These are phyloP conservation scores for Phialocephala subalpina DNA, from an alignment of 2,329 filamentous ascomycete genomes.

Conservation along the genomic window DNA sequence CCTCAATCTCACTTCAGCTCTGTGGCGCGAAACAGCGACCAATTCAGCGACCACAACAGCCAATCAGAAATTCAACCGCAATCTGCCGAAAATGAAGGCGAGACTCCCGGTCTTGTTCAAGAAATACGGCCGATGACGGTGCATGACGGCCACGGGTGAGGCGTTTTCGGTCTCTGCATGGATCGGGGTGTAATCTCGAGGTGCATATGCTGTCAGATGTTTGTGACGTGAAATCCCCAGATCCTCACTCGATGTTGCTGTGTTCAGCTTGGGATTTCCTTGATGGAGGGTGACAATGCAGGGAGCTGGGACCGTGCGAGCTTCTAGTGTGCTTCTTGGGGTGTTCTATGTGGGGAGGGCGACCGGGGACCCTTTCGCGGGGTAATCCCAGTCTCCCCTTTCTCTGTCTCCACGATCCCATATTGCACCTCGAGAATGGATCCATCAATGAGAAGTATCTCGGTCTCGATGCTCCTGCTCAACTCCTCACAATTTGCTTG, in stretches of 20 bases:
- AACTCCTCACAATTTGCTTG: neutral
- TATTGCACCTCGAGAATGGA: neutral
- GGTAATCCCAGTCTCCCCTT: neutral
- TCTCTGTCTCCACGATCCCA: neutral
- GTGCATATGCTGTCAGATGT: neutral
- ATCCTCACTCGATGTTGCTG: neutral
- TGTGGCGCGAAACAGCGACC: neutral
- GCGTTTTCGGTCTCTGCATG: slow-evolving; percentile 3
- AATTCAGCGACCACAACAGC: neutral
- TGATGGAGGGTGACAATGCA: neutral
- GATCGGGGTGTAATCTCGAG: no score
- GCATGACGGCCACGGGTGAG: neutral
- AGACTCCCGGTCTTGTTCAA: neutral
- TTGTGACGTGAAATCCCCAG: neutral
- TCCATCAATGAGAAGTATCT: neutral
- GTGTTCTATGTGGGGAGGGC: neutral
- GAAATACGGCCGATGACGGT: slow-evolving; percentile 7
- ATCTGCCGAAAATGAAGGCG: neutral
- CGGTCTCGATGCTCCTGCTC: neutral
- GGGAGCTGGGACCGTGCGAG: neutral
- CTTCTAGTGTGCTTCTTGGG: neutral
- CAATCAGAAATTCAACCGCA: neutral
- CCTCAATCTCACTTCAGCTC: neutral
- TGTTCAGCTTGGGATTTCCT: neutral
- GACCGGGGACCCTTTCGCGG: neutral